These are phyloP conservation scores for Xylariaceae sp. DNA, from an alignment of 2,329 filamentous ascomycete species.

Conservation along the genomic window DNA sequence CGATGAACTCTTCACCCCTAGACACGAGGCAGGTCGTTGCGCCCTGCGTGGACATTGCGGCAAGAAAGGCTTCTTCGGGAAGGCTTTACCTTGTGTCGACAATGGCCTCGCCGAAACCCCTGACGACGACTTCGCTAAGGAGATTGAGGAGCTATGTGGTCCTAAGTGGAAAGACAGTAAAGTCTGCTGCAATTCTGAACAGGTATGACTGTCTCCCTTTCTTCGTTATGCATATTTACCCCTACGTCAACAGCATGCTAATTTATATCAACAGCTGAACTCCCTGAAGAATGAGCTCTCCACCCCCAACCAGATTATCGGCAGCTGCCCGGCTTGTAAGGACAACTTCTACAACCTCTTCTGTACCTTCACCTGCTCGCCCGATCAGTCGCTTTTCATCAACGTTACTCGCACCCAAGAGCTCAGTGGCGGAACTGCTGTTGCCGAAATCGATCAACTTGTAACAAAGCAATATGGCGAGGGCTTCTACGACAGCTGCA, in stretches of 20 bases:
- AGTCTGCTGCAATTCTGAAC: slow-evolving; percentile 83
- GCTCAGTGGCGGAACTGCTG: slow-evolving; percentile 64
- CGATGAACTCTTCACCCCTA: slow-evolving; percentile 55
- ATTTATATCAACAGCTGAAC: slow-evolving; percentile 63
- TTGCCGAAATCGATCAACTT: slow-evolving; percentile 89
- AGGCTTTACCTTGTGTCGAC: slow-evolving; percentile 89
- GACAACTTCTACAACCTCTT: slow-evolving; percentile 99
- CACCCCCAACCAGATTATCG: slow-evolving; percentile 86
- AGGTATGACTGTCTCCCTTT: slow-evolving; percentile 57
- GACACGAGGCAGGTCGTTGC: slow-evolving; percentile 87
- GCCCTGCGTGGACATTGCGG: slow-evolving; percentile 92
- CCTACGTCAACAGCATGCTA: slow-evolving; percentile 17
- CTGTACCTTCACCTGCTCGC: slow-evolving; percentile 97
- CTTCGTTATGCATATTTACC: background rate
- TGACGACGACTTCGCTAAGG: slow-evolving; percentile 71
- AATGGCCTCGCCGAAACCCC: slow-evolving; percentile 83
- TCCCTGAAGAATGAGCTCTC: slow-evolving; percentile 83
- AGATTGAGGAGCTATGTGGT: slow-evolving; percentile 86
- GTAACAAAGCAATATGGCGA: slow-evolving; percentile 83
- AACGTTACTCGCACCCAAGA: slow-evolving; percentile 81
- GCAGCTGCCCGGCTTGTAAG: slow-evolving; percentile 94
- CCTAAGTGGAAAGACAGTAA: slow-evolving; percentile 82
- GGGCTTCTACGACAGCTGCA: slow-evolving; percentile 96
- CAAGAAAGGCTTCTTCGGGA: slow-evolving; percentile 87
- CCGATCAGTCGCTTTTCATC: slow-evolving; percentile 92